Percentiles rank a stretch among this genome's conserved stretches.
These are phyloP conservation scores for Metschnikowia similis DNA, from an alignment of 805 yeast species.

Conservation along the genomic window DNA sequence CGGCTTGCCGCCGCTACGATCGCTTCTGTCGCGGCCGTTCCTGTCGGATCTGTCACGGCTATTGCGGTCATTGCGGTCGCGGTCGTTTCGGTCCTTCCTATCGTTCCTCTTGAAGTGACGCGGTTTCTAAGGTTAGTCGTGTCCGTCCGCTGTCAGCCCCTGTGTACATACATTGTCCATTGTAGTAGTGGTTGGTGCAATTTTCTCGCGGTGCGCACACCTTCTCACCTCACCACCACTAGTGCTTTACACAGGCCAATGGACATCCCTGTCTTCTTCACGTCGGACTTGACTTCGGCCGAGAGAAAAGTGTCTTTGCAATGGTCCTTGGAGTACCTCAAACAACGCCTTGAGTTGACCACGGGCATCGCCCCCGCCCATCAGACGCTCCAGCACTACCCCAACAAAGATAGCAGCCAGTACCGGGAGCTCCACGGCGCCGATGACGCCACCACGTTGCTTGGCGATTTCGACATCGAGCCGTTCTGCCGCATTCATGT, in stretches of 20 bases:
- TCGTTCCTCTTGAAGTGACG: slow-evolving; percentile 13
- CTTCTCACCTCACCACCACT: background rate
- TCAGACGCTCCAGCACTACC: slow-evolving; percentile 50
- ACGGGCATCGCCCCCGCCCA: slow-evolving; percentile 66
- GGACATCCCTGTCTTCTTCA: slow-evolving; percentile 52
- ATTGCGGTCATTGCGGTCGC: background rate
- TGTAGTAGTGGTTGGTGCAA: background rate
- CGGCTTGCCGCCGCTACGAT: slow-evolving; percentile 10
- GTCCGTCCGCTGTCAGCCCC: background rate
- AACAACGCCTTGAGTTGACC: slow-evolving; percentile 54
- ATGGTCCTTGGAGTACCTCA: slow-evolving; percentile 56
- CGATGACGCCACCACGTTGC: slow-evolving; percentile 15
- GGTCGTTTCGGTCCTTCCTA: background rate
- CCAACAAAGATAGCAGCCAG: slow-evolving; percentile 34
- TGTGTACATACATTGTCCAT: slow-evolving; percentile 18
- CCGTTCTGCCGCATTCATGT: slow-evolving; percentile 54
- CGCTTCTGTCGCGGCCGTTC: background rate
- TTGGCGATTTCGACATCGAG: slow-evolving; percentile 26
- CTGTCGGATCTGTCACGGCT: background rate
- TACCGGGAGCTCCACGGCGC: slow-evolving; percentile 23
- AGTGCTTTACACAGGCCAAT: slow-evolving; percentile 6
- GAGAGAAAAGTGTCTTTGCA: slow-evolving; percentile 60
- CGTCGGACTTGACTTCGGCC: slow-evolving; percentile 64
- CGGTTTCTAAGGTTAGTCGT: slow-evolving; percentile 12
- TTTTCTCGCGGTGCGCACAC: slow-evolving; percentile 1